phyloP scores from a whole-genome alignment of 1,284 basidiomycete species.

The Golubevia pallescens region DNA sequence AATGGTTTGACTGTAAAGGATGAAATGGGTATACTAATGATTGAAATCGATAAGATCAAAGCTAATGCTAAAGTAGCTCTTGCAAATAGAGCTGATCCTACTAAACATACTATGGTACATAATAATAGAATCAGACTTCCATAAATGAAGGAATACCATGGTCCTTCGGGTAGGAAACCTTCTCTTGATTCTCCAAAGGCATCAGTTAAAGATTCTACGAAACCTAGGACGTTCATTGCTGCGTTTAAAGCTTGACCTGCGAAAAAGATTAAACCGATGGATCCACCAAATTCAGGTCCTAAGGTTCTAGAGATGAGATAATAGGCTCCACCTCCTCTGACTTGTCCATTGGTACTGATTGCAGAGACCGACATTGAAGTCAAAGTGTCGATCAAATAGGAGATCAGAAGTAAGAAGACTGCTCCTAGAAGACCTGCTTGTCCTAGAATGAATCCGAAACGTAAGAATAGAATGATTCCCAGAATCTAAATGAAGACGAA shows the following conservation, averaged over 20 bases:
- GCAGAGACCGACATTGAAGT: slow-evolving; percentile 60
- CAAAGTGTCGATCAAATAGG: slow-evolving; percentile 56
- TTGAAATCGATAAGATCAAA: slow-evolving; percentile 44
- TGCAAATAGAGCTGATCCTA: slow-evolving; percentile 54
- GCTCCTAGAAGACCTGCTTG: slow-evolving; percentile 57
- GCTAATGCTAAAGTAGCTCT: slow-evolving; percentile 53
- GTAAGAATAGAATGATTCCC: slow-evolving; percentile 61
- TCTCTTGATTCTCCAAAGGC: slow-evolving; percentile 45
- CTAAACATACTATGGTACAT: slow-evolving; percentile 52
- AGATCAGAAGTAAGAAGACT: slow-evolving; percentile 43
- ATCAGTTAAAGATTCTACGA: slow-evolving; percentile 58
- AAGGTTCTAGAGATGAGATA: slow-evolving; percentile 61
- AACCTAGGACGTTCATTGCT: slow-evolving; percentile 61
- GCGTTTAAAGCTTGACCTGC: slow-evolving; percentile 58
- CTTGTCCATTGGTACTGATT: slow-evolving; percentile 61
- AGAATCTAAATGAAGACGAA: slow-evolving; percentile 24
- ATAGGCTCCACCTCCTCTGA: slow-evolving; percentile 61
- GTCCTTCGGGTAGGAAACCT: slow-evolving; percentile 52
- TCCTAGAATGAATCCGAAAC: slow-evolving; percentile 61
- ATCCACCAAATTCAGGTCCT: slow-evolving; percentile 62
- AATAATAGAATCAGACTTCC: slow-evolving; percentile 49
- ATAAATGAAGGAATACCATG: slow-evolving; percentile 56
- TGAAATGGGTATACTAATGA: slow-evolving; percentile 54
- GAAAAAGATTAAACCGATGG: slow-evolving; percentile 61
- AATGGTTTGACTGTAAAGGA: slow-evolving; percentile 47